Evolutionary conservation across 2,329 filamentous ascomycete species (phyloP).

Genomic region (Trematosphaeria pertusa): DNA sequence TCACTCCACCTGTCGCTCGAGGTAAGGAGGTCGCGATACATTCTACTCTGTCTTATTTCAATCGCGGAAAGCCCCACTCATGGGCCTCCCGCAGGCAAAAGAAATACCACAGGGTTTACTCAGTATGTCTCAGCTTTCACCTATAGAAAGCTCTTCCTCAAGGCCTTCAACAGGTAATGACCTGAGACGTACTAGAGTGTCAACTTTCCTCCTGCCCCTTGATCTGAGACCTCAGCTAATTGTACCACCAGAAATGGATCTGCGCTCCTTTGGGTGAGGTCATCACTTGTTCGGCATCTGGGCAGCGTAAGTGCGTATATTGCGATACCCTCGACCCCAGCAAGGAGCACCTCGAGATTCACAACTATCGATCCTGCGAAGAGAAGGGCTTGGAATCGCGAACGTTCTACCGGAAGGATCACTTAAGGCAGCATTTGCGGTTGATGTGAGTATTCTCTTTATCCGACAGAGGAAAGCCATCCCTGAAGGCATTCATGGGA

Average conservation of each 20-base stretch:
- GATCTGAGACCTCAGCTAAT: no score
- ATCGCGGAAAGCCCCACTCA: no score
- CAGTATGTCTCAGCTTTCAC: no score
- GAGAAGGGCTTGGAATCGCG: constrained; percentile 70
- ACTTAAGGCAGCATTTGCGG: constrained; percentile 66
- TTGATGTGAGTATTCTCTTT: constrained; percentile 52
- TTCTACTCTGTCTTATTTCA: no score
- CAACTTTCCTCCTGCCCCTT: no score
- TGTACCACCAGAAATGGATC: constrained; percentile 57
- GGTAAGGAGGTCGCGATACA: no score
- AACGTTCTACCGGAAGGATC: constrained; percentile 69
- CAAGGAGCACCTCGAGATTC: constrained; percentile 63
- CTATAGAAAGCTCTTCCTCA: no score
- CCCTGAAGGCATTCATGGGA: not conserved
- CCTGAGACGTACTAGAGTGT: no score
- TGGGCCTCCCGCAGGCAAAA: no score
- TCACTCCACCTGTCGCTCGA: constrained; percentile 48
- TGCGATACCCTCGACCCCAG: constrained; percentile 63
- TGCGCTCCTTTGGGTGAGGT: constrained; percentile 66
- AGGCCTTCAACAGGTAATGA: no score
- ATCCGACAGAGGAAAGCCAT: not conserved
- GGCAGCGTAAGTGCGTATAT: constrained; percentile 65
- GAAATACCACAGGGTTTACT: no score
- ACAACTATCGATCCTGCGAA: constrained; percentile 69
- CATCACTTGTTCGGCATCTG: constrained; percentile 63